Evolutionary conservation across 73 alveolate genomes (phyloP).

Genomic region (Blepharisma stoltei): DNA sequence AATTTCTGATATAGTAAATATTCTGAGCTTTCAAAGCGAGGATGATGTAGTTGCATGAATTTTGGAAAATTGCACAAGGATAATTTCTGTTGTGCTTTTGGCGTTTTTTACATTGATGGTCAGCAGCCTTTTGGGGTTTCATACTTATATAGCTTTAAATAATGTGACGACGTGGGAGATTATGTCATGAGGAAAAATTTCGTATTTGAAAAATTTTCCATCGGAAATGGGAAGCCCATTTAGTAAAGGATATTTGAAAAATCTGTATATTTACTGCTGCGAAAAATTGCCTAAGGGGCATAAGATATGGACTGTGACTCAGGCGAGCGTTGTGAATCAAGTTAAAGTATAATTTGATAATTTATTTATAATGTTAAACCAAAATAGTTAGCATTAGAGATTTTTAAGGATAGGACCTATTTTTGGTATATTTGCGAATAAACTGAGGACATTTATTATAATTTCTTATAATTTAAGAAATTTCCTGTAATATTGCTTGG

Average conservation of each 20-base stretch:
- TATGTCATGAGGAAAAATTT: slow-evolving; percentile 58
- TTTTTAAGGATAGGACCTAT: too few relatives aligned
- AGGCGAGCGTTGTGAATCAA: too few relatives aligned
- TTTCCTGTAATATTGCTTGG: too few relatives aligned
- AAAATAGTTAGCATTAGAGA: too few relatives aligned
- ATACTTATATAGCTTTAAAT: slow-evolving; percentile 38
- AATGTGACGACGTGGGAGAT: slow-evolving; percentile 74
- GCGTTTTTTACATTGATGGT: slow-evolving; percentile 32
- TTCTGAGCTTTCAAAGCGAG: background rate
- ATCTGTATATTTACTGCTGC: slow-evolving; percentile 12
- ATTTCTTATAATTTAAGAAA: too few relatives aligned
- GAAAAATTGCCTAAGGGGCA: background rate
- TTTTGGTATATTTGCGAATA: too few relatives aligned
- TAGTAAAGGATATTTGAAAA: slow-evolving; percentile 32
- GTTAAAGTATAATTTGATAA: too few relatives aligned
- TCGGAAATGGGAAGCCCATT: slow-evolving; percentile 37
- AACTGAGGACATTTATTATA: too few relatives aligned
- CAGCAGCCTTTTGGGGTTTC: slow-evolving; percentile 43
- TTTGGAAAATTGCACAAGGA: background rate
- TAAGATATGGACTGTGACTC: too few relatives aligned
- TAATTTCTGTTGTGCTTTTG: background rate
- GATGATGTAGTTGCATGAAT: background rate
- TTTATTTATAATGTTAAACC: too few relatives aligned
- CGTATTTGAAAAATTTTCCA: slow-evolving; percentile 46
- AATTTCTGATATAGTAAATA: slow-evolving; percentile 17